Evolutionary conservation across 1,284 basidiomycete genomes (phyloP).

Genomic region (Rhizoctonia solani): DNA sequence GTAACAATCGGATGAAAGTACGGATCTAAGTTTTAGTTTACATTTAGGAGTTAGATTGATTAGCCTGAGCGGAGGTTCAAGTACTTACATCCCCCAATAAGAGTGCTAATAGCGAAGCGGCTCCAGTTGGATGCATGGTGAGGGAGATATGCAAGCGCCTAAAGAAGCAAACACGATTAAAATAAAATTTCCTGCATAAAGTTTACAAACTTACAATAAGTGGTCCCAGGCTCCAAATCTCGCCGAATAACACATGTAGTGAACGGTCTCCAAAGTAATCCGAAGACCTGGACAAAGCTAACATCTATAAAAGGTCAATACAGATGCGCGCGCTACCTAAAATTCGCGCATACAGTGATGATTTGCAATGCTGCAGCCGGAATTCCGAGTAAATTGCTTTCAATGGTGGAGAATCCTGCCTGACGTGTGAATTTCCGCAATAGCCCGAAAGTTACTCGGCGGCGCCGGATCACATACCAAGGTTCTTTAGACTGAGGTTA

Average conservation of each 20-base stretch:
- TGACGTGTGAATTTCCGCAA: background rate
- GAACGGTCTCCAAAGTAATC: slow-evolving; percentile 21
- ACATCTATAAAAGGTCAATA: background rate
- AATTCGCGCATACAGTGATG: slow-evolving; percentile 1
- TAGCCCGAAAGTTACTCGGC: background rate
- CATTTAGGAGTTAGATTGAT: background rate
- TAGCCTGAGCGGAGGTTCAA: background rate
- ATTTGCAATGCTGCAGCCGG: slow-evolving; percentile 19
- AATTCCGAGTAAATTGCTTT: slow-evolving; percentile 16
- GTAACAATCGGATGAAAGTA: slow-evolving; percentile 30
- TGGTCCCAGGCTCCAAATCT: slow-evolving; percentile 12
- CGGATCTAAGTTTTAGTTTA: background rate
- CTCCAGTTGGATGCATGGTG: slow-evolving; percentile 8
- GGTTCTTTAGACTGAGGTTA: slow-evolving; percentile 23
- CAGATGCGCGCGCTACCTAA: background rate
- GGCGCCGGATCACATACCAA: background rate
- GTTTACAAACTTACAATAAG: slow-evolving; percentile 11
- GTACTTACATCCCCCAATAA: slow-evolving; percentile 10
- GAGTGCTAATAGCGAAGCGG: slow-evolving; percentile 15
- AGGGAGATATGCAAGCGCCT: slow-evolving; percentile 17
- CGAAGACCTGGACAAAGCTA: slow-evolving; percentile 15
- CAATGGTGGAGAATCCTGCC: slow-evolving; percentile 19
- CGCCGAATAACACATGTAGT: slow-evolving; percentile 10
- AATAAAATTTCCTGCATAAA: background rate
- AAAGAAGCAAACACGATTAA: background rate